These are phyloP conservation scores for Chimonanthus salicifolius DNA, from an alignment of 164 flowering plant species.

Conservation along the genomic window DNA sequence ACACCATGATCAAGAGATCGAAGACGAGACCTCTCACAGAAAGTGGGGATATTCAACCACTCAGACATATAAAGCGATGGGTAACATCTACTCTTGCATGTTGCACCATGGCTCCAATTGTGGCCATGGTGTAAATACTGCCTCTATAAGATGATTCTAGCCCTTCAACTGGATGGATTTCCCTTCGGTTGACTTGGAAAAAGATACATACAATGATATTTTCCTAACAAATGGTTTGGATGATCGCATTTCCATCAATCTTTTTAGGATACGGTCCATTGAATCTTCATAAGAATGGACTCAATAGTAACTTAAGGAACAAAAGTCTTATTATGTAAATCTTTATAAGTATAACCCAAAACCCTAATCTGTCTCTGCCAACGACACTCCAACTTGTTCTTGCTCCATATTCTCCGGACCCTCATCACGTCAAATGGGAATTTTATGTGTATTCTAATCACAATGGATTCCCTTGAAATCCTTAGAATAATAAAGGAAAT, in stretches of 20 bases:
- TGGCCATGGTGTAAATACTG: too few species aligned
- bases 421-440: not conserved
- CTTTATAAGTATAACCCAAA: not conserved
- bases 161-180: too few species aligned
- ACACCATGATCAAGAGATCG: too few species aligned
- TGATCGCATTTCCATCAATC: not conserved
- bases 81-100: too few species aligned
- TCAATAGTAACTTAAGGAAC: not conserved
- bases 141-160: too few species aligned
- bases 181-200: too few species aligned
- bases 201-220: too few species aligned
- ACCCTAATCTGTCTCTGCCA: not conserved
- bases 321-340: too few species aligned
- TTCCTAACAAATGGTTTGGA: not conserved
- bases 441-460: slow-evolving; percentile 9
- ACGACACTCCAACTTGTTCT: not conserved
- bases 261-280: not conserved
- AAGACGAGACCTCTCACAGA: too few species aligned
- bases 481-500: not conserved
- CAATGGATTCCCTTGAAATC: slow-evolving; percentile 26
- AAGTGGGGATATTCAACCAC: too few species aligned
- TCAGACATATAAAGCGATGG: too few species aligned
- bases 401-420: not conserved
- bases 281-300: not conserved
- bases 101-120: too few species aligned